phyloP scores from a whole-genome alignment of 2,329 filamentous ascomycete genomes.

The Xylariaceae sp. region DNA sequence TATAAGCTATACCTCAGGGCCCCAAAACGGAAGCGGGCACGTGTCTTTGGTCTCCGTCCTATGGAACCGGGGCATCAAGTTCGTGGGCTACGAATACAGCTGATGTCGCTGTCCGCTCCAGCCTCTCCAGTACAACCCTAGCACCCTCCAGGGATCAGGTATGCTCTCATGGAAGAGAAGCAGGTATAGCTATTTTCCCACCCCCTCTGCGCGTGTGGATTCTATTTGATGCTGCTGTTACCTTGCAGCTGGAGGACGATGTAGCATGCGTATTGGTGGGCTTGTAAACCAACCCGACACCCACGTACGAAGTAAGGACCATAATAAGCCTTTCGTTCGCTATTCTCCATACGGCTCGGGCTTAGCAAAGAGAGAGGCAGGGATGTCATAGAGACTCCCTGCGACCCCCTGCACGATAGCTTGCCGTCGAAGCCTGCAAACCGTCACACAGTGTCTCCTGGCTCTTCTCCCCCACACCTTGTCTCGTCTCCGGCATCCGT shows the following conservation, averaged over 20 bases:
- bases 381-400: slow-evolving; percentile 11
- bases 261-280: slow-evolving; percentile 18
- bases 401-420: slow-evolving; percentile 17
- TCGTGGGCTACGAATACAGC: slow-evolving; percentile 3
- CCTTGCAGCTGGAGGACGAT: slow-evolving; percentile 20
- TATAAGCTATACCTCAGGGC: too few relatives aligned
- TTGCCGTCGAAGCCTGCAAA: too few relatives aligned
- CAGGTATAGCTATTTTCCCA: slow-evolving; percentile 15
- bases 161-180: slow-evolving; percentile 15
- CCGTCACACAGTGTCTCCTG: slow-evolving; percentile 17
- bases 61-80: background rate
- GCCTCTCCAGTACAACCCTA: slow-evolving; percentile 8
- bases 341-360: slow-evolving; percentile 8
- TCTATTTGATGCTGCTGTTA: slow-evolving; percentile 17
- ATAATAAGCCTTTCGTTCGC: background rate
- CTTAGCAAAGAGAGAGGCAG: slow-evolving; percentile 11
- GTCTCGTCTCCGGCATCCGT: background rate
- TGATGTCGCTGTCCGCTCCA: slow-evolving; percentile 18
- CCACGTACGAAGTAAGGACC: slow-evolving; percentile 5
- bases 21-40: background rate
- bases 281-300: slow-evolving; percentile 10
- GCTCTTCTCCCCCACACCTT: slow-evolving; percentile 15
- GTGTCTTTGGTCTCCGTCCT: slow-evolving; percentile 2
- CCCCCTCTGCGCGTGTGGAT: slow-evolving; percentile 1
- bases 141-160: slow-evolving; percentile 9